These are phyloP conservation scores for Parathielavia appendiculata DNA, from an alignment of 495 filamentous ascomycete genomes.

Conservation along the genomic window DNA sequence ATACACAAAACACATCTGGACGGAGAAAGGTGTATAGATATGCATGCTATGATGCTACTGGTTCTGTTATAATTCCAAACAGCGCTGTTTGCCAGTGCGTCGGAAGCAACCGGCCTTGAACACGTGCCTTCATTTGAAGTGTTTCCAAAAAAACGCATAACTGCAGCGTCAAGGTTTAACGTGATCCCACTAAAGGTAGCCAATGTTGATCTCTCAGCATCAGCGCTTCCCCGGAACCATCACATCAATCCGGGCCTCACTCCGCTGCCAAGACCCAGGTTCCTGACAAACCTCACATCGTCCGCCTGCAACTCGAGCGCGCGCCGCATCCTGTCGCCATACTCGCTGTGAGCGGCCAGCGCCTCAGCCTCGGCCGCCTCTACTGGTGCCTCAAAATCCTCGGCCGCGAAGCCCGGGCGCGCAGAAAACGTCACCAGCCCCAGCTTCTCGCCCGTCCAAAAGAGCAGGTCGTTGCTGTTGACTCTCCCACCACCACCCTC, in stretches of 20 bases:
- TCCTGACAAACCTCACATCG: constrained; percentile 72
- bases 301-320: constrained; percentile 75
- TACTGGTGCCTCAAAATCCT: constrained; percentile 44
- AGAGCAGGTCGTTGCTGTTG: constrained; percentile 56
- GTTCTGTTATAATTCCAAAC: neutral
- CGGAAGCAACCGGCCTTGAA: neutral
- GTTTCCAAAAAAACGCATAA: too few relatives aligned
- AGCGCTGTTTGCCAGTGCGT: neutral
- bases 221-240: too few relatives aligned
- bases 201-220: too few relatives aligned
- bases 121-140: neutral
- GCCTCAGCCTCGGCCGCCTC: constrained; percentile 43
- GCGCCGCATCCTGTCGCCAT: constrained; percentile 63
- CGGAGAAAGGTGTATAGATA: neutral
- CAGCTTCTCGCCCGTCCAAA: constrained; percentile 79
- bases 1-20: too few relatives aligned
- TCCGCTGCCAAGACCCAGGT: constrained; percentile 52
- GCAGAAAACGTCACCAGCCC: constrained; percentile 63
- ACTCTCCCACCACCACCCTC: neutral
- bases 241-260: constrained; percentile 13
- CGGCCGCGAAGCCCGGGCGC: constrained; percentile 41
- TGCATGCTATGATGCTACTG: neutral
- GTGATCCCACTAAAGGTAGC: too few relatives aligned
- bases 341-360: constrained; percentile 44
- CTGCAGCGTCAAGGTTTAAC: too few relatives aligned